Evolutionary conservation across 2,329 filamentous ascomycete genomes (phyloP).

Genomic region (Sphaerulina musiva): DNA sequence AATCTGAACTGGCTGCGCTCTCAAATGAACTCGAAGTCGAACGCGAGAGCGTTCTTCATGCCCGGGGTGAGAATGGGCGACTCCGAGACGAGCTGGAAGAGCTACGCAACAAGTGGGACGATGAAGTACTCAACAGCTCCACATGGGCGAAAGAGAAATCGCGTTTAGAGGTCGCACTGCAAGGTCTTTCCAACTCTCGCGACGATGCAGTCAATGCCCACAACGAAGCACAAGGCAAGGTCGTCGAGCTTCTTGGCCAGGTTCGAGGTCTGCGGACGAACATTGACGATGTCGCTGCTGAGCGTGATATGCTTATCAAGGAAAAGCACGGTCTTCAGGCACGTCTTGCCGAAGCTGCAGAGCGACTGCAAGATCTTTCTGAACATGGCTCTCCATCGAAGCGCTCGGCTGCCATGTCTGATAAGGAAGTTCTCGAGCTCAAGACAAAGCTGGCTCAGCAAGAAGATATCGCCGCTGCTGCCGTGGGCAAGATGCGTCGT

Average conservation of each 20-base stretch:
- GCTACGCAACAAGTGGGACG: conserved; percentile 92
- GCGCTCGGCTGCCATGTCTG: conserved; percentile 80
- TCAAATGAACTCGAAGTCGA: conserved; percentile 91
- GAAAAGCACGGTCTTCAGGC: conserved; percentile 88
- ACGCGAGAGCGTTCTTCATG: conserved; percentile 79
- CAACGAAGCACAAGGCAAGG: conserved; percentile 89
- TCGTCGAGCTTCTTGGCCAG: conserved; percentile 83
- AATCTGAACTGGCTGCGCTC: conserved; percentile 80
- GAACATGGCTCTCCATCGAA: conserved; percentile 78
- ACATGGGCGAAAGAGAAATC: conserved; percentile 98
- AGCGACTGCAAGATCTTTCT: conserved; percentile 74
- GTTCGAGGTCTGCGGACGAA: conserved; percentile 76
- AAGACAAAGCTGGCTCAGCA: conserved; percentile 85
- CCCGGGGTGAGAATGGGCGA: conserved; percentile 74
- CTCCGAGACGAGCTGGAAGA: conserved; percentile 95
- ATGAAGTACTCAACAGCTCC: conserved; percentile 93
- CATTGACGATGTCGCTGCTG: conserved; percentile 76
- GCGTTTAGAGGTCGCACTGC: conserved; percentile 78
- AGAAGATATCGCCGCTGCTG: conserved; percentile 84
- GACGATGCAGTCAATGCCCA: conserved; percentile 91
- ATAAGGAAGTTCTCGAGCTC: conserved; percentile 82
- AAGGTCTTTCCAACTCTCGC: conserved; percentile 81
- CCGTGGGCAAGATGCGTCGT: conserved; percentile 93
- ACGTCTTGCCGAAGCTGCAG: conserved; percentile 77
- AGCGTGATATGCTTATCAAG: conserved; percentile 75